phyloP scores from a whole-genome alignment of 306 rosid species.

The Carpinus viminea region DNA sequence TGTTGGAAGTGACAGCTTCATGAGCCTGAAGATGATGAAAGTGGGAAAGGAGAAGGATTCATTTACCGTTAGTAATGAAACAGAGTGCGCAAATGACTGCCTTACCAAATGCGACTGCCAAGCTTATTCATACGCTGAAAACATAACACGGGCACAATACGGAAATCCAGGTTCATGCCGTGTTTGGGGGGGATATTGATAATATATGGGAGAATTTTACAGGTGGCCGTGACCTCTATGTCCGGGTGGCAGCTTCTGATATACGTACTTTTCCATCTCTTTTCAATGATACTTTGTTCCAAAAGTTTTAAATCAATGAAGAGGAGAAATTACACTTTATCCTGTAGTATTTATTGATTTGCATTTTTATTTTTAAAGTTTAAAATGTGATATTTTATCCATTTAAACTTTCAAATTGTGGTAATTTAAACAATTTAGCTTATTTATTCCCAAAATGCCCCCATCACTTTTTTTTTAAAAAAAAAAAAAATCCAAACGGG shows the following conservation, averaged over 20 bases:
- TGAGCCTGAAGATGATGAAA: not conserved
- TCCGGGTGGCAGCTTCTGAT: not conserved
- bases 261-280: not conserved
- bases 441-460: too few relatives aligned
- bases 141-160: too few relatives aligned
- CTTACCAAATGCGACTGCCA: not conserved
- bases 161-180: not conserved
- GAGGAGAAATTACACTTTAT: too few relatives aligned
- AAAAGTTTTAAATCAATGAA: not conserved
- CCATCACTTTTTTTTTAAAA: too few relatives aligned
- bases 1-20: not conserved
- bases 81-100: not conserved
- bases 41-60: not conserved
- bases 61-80: accelerated
- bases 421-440: too few relatives aligned
- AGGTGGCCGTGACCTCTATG: not conserved
- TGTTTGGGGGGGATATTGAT: conserved; percentile 13
- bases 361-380: too few relatives aligned
- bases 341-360: too few relatives aligned
- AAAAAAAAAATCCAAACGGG: too few relatives aligned
- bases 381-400: too few relatives aligned
- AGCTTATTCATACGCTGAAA: not conserved
- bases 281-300: too few relatives aligned
- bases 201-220: conserved; percentile 11
- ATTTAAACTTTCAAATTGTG: too few relatives aligned